Evolutionary conservation across 2,329 filamentous ascomycete species (phyloP).

Genomic region (Pseudopithomyces chartarum): DNA sequence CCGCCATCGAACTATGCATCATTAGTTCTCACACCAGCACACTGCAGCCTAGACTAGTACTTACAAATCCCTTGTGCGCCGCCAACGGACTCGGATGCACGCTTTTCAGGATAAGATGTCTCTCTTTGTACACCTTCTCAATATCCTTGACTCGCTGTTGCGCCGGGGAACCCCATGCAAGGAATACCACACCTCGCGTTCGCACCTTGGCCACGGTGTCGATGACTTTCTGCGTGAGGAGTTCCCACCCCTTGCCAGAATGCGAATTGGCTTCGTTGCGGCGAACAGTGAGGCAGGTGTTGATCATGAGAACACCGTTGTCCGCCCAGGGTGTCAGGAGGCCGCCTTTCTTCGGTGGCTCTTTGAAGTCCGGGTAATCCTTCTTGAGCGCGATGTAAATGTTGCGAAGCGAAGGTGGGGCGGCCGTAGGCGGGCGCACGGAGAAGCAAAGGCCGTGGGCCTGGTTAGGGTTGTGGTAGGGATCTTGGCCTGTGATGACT

Average conservation of each 20-base stretch:
- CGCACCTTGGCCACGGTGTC: slow-evolving; percentile 81
- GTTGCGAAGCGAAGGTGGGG: slow-evolving; percentile 88
- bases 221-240: slow-evolving; percentile 88
- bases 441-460: slow-evolving; percentile 97
- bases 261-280: slow-evolving; percentile 88
- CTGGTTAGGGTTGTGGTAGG: slow-evolving; percentile 95
- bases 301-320: slow-evolving; percentile 88
- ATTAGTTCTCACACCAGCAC: slow-evolving; percentile 36
- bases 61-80: slow-evolving; percentile 76
- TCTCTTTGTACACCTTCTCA: slow-evolving; percentile 70
- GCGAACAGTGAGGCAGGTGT: slow-evolving; percentile 92
- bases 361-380: slow-evolving; percentile 80
- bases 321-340: slow-evolving; percentile 93
- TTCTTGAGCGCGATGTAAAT: slow-evolving; percentile 89
- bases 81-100: slow-evolving; percentile 95
- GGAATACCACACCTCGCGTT: slow-evolving; percentile 83
- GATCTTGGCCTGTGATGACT: slow-evolving; percentile 94
- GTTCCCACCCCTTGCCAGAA: slow-evolving; percentile 86
- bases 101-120: slow-evolving; percentile 81
- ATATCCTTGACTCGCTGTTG: slow-evolving; percentile 78
- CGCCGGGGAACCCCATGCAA: slow-evolving; percentile 91
- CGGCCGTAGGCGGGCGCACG: slow-evolving; percentile 83
- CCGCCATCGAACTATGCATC: slow-evolving; percentile 68
- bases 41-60: slow-evolving; percentile 29
- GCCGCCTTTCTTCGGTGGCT: slow-evolving; percentile 78